phyloP scores from a whole-genome alignment of 768 basidiomycete species.

The Naematelia aurantialba region DNA sequence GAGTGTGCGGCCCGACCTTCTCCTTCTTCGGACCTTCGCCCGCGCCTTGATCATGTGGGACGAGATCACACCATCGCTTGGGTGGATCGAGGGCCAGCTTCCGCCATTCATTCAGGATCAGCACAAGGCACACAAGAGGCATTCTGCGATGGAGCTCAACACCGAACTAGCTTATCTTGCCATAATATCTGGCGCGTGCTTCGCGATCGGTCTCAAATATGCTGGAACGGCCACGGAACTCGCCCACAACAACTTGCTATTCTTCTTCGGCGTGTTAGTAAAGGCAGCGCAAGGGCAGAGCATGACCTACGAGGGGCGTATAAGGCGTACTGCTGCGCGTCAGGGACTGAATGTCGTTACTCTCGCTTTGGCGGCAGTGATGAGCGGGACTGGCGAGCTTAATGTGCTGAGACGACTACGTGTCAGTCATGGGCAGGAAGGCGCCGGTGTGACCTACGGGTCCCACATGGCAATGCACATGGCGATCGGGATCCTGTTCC shows the following conservation, averaged over 20 bases:
- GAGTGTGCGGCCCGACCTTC: slow-evolving; percentile 78
- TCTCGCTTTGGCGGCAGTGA: slow-evolving; percentile 81
- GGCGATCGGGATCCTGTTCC: slow-evolving; percentile 84
- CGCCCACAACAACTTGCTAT: slow-evolving; percentile 76
- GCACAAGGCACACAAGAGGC: slow-evolving; percentile 49
- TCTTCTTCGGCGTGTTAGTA: slow-evolving; percentile 69
- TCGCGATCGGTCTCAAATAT: slow-evolving; percentile 84
- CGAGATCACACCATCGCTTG: slow-evolving; percentile 63
- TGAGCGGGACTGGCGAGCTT: slow-evolving; percentile 96
- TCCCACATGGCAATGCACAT: slow-evolving; percentile 86
- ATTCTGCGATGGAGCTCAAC: slow-evolving; percentile 59
- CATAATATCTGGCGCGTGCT: slow-evolving; percentile 84
- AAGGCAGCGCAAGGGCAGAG: slow-evolving; percentile 53
- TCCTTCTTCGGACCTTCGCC: slow-evolving; percentile 75
- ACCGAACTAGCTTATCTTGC: slow-evolving; percentile 87
- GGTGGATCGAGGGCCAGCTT: slow-evolving; percentile 67
- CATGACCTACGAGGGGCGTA: slow-evolving; percentile 76
- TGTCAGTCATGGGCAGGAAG: slow-evolving; percentile 83
- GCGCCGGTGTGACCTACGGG: slow-evolving; percentile 61
- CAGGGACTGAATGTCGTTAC: slow-evolving; percentile 85
- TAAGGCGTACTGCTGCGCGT: slow-evolving; percentile 78
- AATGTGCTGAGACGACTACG: slow-evolving; percentile 80
- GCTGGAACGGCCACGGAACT: slow-evolving; percentile 90
- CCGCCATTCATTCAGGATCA: slow-evolving; percentile 66
- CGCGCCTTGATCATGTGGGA: slow-evolving; percentile 84